phyloP scores from a whole-genome alignment of 495 filamentous ascomycete species.

The Hypoxylon intermedium region DNA sequence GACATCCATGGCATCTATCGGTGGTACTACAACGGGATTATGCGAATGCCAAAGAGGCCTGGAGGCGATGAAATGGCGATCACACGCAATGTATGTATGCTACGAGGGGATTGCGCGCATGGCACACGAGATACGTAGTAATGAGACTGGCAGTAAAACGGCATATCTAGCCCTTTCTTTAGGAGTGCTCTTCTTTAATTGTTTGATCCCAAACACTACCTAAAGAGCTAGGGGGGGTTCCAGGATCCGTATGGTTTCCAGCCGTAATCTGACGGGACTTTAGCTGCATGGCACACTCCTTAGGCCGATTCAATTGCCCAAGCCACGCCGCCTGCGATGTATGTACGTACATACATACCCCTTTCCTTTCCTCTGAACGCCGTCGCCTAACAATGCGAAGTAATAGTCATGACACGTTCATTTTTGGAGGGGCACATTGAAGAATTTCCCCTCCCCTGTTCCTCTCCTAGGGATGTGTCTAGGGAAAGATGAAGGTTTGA shows the following conservation, averaged over 20 bases:
- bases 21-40: neutral
- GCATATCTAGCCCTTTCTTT: too few species aligned
- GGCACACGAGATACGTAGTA: conserved; percentile 20
- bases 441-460: too few species aligned
- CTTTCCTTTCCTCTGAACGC: conserved; percentile 21
- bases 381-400: conserved; percentile 20
- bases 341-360: too few species aligned
- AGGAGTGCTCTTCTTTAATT: too few species aligned
- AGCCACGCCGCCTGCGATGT: conserved; percentile 7
- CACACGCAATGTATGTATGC: conserved; percentile 13
- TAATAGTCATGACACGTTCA: conserved; percentile 1
- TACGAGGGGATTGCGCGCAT: conserved; percentile 25
- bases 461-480: neutral
- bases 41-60: neutral
- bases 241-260: too few species aligned
- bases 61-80: neutral
- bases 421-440: too few species aligned
- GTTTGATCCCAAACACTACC: neutral
- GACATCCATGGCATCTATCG: conserved; percentile 7
- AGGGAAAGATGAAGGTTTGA: too few species aligned
- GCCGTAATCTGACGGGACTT: too few species aligned
- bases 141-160: conserved; percentile 18
- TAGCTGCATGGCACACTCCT: conserved; percentile 9
- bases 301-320: neutral
- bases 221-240: neutral